A percentile compares a stretch with the other conserved stretches of the same genome.
These are phyloP conservation scores for Plasmodium relictum DNA, from an alignment of 169 alveolate genomes.

Conservation along the genomic window DNA sequence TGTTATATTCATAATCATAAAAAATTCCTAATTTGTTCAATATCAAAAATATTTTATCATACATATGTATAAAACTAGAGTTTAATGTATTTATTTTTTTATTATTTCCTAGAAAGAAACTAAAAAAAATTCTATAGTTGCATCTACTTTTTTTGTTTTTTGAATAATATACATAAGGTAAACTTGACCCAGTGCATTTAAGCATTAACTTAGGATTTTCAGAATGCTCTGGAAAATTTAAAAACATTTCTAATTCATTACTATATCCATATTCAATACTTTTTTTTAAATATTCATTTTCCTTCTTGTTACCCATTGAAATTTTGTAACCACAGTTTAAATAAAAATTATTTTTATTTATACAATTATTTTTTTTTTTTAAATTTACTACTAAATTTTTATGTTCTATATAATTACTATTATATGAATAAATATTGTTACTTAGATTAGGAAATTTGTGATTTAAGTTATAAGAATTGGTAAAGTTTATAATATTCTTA, in stretches of 20 bases:
- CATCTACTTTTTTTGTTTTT: background rate
- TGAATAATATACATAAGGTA: background rate
- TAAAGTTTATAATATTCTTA: background rate
- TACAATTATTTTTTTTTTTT: background rate
- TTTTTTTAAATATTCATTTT: background rate
- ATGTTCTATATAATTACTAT: background rate
- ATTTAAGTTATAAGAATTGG: too few relatives aligned
- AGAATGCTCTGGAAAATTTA: background rate
- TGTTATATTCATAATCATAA: background rate
- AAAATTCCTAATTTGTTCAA: constrained; percentile 26
- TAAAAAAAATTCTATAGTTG: background rate
- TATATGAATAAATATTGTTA: background rate
- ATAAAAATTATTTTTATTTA: constrained; percentile 3
- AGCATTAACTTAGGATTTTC: background rate
- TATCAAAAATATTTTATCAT: constrained; percentile 5
- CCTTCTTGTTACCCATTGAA: background rate
- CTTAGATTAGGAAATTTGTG: background rate
- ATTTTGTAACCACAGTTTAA: background rate
- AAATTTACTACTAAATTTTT: background rate
- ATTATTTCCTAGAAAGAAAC: background rate
- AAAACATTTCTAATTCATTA: background rate
- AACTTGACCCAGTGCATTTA: background rate
- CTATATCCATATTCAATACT: background rate
- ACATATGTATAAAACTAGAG: constrained; percentile 1
- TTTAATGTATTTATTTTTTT: constrained; percentile 7